Conservation (phyloP, 148 eudicot genomes). For the Chenopodium quinoa region DNA sequence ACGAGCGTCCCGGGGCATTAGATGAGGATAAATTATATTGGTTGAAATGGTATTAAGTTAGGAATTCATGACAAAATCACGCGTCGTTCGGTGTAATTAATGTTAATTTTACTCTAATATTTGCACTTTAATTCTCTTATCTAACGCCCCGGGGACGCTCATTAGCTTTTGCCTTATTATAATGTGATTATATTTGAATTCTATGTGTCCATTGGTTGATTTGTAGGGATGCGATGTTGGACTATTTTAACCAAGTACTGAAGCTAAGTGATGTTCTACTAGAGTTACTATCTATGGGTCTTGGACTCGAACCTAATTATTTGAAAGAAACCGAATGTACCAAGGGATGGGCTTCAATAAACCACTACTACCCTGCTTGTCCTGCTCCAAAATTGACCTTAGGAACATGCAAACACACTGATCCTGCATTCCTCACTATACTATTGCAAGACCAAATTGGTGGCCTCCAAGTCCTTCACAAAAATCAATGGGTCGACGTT, state of each 20-base stretch:
- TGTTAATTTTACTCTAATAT: too few species aligned
- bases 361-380: slow-evolving; percentile 53
- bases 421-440: slow-evolving; percentile 34
- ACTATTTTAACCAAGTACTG: background rate
- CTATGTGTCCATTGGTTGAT: background rate
- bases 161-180: too few species aligned
- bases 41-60: too few species aligned
- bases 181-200: too few species aligned
- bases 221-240: slow-evolving; percentile 18
- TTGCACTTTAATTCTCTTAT: too few species aligned
- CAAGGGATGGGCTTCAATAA: slow-evolving; percentile 8
- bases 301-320: slow-evolving; percentile 32
- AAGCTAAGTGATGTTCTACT: slow-evolving; percentile 22
- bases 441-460: slow-evolving; percentile 40
- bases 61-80: too few species aligned
- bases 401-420: slow-evolving; percentile 42
- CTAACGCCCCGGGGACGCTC: too few species aligned
- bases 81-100: too few species aligned
- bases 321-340: slow-evolving; percentile 29
- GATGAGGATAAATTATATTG: too few species aligned
- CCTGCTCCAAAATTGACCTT: slow-evolving; percentile 49
- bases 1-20: too few species aligned
- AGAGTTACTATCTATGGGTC: slow-evolving; percentile 36
- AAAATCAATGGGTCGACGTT: slow-evolving; percentile 48
- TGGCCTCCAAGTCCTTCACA: slow-evolving; percentile 49